phyloP scores from a whole-genome alignment of 75 land plant species.

The Gnetum montanum region DNA sequence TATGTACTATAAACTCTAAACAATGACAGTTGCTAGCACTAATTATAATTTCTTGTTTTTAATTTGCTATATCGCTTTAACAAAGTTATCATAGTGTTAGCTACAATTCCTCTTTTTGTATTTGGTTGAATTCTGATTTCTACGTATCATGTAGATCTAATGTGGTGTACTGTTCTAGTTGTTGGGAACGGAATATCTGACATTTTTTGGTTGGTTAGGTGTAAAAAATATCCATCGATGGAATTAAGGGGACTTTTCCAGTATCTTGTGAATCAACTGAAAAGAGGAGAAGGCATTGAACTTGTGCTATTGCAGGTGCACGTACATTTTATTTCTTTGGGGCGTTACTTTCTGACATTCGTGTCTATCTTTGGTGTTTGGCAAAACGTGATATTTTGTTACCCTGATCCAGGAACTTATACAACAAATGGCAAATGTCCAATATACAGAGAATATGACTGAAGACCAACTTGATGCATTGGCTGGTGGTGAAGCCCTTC shows the following conservation, averaged over 20 bases:
- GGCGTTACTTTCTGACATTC: background rate
- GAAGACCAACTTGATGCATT: constrained; percentile 97
- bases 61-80: background rate
- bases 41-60: no score
- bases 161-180: background rate
- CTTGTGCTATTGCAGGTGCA: constrained; percentile 89
- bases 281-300: constrained; percentile 85
- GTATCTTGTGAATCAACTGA: constrained; percentile 93
- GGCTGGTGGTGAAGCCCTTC: constrained; percentile 93
- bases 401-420: constrained; percentile 63
- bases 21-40: no score
- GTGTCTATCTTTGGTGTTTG: background rate
- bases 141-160: background rate
- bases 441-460: constrained; percentile 94
- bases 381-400: background rate
- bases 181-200: background rate
- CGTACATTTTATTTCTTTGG: background rate
- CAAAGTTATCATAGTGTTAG: background rate
- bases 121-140: background rate
- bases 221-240: constrained; percentile 99
- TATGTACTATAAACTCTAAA: no score
- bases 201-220: constrained; percentile 46
- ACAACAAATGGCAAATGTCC: constrained; percentile 99
- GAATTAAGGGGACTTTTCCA: constrained; percentile 96
- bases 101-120: background rate